Base-by-base conservation (phyloP, 2,329 filamentous ascomycete genomes). In the Phaeosphaeriaceae sp. region DNA sequence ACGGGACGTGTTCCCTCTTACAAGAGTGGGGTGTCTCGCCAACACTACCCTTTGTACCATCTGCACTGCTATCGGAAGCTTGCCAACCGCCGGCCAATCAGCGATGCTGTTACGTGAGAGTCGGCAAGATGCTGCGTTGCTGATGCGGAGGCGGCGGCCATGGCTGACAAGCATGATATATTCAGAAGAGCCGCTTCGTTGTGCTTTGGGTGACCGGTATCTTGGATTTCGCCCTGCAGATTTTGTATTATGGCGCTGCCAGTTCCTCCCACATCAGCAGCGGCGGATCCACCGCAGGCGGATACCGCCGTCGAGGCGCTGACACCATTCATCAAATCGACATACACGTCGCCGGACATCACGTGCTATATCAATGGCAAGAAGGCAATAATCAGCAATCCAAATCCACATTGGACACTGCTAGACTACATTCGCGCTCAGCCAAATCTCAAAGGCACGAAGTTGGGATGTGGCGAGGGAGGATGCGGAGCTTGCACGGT, bases 401-500 rank as follows among this genome's bases (percentile, higher is more conserved):
- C 95, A 46, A 93, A 98, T 71, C 95, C 95, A 0, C 93, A 97
- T 75, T 85, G 93, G 59, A 98, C 94, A 0, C 83, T 98, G 23
- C 83, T 98, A 9, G 94, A 98, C 77, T 98, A 97, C 71, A 86
- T 98, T 26, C 88, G 94, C 60, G 93, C 74, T 3, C 72, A 77
- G 92, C 51, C 92, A 94, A 93, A 93, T 1, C 83, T 98, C 70
- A 97, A 94, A 10, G 94, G 95, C 23, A 98, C 94, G 9, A 98
- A 98, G 78, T 85, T 98, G 78, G 95, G 94, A 49, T 98, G 94
- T 80, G 93, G 92, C 60, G 95, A 98, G 81, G 94, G 94, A 64
- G 94, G 94, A 7, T 98, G 94, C 73, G 94, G 94, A 69, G 94
- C 94, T 59, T 98, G 94, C 76, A 98, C 94, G 42, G 92, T 97